phyloP scores from a whole-genome alignment of 139 green algal species.

The Chlorella sp. region DNA sequence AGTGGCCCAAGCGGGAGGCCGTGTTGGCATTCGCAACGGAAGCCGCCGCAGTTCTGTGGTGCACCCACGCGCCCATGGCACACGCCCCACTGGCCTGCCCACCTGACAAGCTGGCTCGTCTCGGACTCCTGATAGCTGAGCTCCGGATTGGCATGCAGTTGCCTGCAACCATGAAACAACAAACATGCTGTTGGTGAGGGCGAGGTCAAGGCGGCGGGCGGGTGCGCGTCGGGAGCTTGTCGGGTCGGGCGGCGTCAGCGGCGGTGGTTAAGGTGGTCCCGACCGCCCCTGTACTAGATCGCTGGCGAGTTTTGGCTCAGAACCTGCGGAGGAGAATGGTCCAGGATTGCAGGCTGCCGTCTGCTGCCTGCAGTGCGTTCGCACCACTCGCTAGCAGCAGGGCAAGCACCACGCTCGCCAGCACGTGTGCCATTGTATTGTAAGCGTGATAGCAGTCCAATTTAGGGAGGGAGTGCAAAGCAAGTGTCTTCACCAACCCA shows the following conservation, averaged over 20 bases:
- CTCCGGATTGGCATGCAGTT: constrained; percentile 60
- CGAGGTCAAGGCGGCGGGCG: too few relatives aligned
- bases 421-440: neutral
- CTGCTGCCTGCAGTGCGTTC: neutral
- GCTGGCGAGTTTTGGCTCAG: too few relatives aligned
- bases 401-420: neutral
- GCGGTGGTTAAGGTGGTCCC: neutral
- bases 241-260: neutral
- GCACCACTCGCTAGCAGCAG: neutral
- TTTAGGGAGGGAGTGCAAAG: too few relatives aligned
- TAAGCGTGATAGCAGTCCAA: neutral
- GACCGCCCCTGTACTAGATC: neutral
- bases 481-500: too few relatives aligned
- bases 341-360: too few relatives aligned
- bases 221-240: too few relatives aligned
- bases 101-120: constrained; percentile 21
- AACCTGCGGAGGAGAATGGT: too few relatives aligned
- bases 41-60: neutral
- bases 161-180: neutral
- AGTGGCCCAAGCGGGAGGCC: neutral
- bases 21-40: neutral
- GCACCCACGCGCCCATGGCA: too few relatives aligned
- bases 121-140: constrained; percentile 48
- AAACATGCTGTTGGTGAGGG: too few relatives aligned
- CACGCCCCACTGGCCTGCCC: neutral